Evolutionary conservation across 2,329 filamentous ascomycete species (phyloP), one percentile per base, ranked within the genome.

Genomic region (Xylariomycetidae sp.): DNA sequence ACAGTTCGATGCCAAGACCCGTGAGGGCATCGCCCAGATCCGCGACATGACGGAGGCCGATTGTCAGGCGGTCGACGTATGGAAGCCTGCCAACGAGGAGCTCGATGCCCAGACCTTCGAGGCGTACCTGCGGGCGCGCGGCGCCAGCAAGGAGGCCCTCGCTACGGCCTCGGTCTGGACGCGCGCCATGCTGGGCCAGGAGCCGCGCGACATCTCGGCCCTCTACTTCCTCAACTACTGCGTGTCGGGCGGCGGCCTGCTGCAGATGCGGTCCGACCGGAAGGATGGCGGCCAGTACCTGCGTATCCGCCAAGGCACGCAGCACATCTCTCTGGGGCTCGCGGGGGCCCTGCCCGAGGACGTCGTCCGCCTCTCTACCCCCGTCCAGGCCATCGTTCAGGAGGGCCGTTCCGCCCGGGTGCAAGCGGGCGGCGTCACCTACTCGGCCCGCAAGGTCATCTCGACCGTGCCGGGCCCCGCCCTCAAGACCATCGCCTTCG

Each of bases 221-320:
- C 48, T 72, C 2, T 77, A 58, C 46, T 75, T 79, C 44, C 57
- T 80, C 15, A 61, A 74, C 45, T 77, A 79, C 54, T 70, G 67
- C 59, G 69, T 66, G 42, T 64, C 61, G 9, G 69, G 70, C 3
- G 66, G 66, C 4, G 74, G 76, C 0, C 54, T 78, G 3, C 37
- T 71, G 37, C 57, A 64, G 27, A 72, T 78, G 63, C 59, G 69
- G 0, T 73, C 70, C 1, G 74, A 78, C 44, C 47, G 57, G 15
- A 67, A 70, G 36, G 45, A 63, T 26, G 75, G 74, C 5, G 75
- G 67, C 0, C 71, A 77, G 42, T 63, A 73, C 43, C 57, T 77
- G 6, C 62, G 72, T 2, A 47, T 72, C 13, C 58, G 61, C 3
- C 53, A 67, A 34, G 72, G 73, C 2, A 72, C 63, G 1, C 65